Base-by-base conservation (phyloP, 192 early-diverging fungal species). In the Mycoemilia scoparia region DNA sequence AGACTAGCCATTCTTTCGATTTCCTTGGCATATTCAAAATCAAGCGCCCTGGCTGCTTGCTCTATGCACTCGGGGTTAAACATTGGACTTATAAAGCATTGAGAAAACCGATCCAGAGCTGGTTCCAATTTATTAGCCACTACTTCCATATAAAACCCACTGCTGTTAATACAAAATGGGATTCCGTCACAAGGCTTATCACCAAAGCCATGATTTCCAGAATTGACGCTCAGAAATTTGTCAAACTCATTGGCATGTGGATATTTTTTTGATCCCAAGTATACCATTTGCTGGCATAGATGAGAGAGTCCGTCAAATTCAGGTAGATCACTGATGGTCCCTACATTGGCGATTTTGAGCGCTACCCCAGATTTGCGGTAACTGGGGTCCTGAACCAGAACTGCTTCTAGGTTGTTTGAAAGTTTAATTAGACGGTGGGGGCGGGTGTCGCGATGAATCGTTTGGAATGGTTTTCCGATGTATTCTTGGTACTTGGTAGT, bases 11-110 rank as follows among this genome's bases (percentile, higher is more conserved):
- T n/a, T n/a, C 58, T 70, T 51, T 92, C 86, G 11, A 87, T 46
- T 55, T 95, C 91, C 51, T 86, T 87, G 42, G 87, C 86, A 65
- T 90, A 82, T 46, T 96, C 92, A 2, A 88, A 93, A 59, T 98
- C 88, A 4, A 98, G 87, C 0, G 93, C 93, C 4, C 69, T 61
- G 43, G 93, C 57, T 59, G 95, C 93, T 30, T 88, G 74, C 27
- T 98, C 93, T 7, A 79, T 88, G 50, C 85, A 87, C 34, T 69
- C 71, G n/a, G 76, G 73, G 19, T 71, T 67, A 57, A 95, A 95
- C 31, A 92, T 70, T 23, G 93, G 90, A 16, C 67, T 62, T 21
- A 89, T 85, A 44, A 98, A 98, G 53, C 92, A 98, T 49, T 90
- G 80, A 6, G 86, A 71, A 47, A 87, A 87, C 22, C 81, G 62